These are phyloP conservation scores for Mycena epipterygia DNA, from an alignment of 768 basidiomycete species.

Conservation along the genomic window DNA sequence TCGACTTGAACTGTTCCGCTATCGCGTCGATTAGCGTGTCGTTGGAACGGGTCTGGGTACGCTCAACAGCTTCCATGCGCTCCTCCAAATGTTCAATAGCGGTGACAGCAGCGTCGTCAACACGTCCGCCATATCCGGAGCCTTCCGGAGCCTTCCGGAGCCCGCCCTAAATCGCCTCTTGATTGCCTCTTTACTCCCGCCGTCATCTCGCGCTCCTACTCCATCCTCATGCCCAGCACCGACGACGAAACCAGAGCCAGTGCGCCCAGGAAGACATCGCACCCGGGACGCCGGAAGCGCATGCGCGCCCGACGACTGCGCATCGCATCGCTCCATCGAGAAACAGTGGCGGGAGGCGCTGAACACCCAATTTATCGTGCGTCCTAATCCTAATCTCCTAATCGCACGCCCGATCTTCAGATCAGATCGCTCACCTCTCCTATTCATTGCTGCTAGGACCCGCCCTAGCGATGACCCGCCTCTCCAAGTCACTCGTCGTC, in stretches of 20 bases:
- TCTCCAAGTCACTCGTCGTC: conserved; percentile 10
- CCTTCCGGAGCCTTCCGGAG: too few relatives aligned
- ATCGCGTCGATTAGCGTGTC: too few relatives aligned
- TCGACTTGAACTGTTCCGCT: too few relatives aligned
- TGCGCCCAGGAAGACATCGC: not conserved
- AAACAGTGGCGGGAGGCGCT: conserved; percentile 16
- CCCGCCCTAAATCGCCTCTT: not conserved
- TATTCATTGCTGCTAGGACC: not conserved
- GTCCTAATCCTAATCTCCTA: too few relatives aligned
- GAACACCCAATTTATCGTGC: conserved; percentile 15
- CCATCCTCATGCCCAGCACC: not conserved
- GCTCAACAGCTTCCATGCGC: too few relatives aligned
- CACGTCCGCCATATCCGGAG: too few relatives aligned
- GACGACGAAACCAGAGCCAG: not conserved
- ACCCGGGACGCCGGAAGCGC: not conserved
- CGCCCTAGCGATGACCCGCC: conserved; percentile 2
- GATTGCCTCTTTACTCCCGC: not conserved
- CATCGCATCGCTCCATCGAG: not conserved
- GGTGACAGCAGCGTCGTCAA: too few relatives aligned
- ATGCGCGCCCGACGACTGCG: conserved; percentile 7
- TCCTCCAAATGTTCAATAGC: too few relatives aligned
- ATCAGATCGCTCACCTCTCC: not conserved
- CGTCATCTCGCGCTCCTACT: not conserved
- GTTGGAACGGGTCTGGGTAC: too few relatives aligned
- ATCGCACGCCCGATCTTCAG: not conserved